phyloP scores from a whole-genome alignment of 129 eudicot species.

The Flaveria bidentis region DNA sequence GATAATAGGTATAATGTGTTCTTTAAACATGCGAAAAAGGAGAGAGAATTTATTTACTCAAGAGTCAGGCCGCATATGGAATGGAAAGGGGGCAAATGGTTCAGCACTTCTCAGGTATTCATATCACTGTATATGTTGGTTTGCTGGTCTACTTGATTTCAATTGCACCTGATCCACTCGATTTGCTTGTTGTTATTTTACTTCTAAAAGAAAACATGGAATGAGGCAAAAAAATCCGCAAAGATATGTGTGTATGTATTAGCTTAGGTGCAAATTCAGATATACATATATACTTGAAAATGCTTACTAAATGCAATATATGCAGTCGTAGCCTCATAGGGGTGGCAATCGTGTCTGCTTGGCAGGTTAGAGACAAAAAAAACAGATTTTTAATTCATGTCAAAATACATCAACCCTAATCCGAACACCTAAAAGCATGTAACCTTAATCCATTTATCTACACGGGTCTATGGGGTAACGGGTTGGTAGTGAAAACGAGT shows the following conservation, averaged over 20 bases:
- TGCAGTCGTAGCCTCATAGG: background rate
- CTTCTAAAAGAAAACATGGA: background rate
- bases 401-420: background rate
- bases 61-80: conserved; percentile 75
- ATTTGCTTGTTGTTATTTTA: conserved; percentile 10
- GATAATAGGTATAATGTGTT: conserved; percentile 68
- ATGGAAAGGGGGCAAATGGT: conserved; percentile 23
- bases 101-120: conserved; percentile 69
- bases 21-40: conserved; percentile 55
- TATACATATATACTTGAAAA: background rate
- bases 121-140: conserved; percentile 13
- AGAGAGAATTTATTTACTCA: conserved; percentile 47
- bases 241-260: background rate
- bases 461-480: background rate
- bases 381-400: background rate
- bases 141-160: background rate
- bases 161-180: conserved; percentile 3
- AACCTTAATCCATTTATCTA: background rate
- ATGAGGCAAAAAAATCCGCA: background rate
- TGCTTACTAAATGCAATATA: background rate
- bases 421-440: background rate
- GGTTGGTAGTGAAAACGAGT: background rate
- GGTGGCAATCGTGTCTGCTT: background rate
- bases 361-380: background rate
- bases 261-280: background rate